Evolutionary conservation across 202 grass and related monocot species (phyloP).

Genomic region (Musa balbisiana): DNA sequence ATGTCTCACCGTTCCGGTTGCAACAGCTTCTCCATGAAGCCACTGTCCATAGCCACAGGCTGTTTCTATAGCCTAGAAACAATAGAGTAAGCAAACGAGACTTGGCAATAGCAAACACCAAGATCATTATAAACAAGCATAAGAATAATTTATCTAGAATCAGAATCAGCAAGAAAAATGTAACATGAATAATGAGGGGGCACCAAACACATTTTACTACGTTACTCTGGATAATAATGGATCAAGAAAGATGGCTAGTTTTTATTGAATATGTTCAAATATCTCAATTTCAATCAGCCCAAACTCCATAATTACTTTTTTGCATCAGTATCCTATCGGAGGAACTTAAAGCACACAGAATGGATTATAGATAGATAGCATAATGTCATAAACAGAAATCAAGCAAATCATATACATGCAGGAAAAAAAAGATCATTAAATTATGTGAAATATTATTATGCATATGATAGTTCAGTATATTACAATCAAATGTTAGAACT

Average conservation of each 20-base stretch:
- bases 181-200: background rate
- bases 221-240: too few species aligned
- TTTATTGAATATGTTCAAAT: too few species aligned
- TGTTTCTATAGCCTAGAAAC: conserved; percentile 84
- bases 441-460: background rate
- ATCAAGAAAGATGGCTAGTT: too few species aligned
- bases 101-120: background rate
- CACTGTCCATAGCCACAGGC: conserved; percentile 73
- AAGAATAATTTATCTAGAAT: background rate
- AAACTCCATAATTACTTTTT: background rate
- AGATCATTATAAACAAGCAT: background rate
- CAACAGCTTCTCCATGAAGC: conserved; percentile 88
- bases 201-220: too few species aligned
- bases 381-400: background rate
- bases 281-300: background rate
- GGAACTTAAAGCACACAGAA: background rate
- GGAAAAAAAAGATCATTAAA: background rate
- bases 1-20: conserved; percentile 65
- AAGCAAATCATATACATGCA: background rate
- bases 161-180: background rate
- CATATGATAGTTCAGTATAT: background rate
- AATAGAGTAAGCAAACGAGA: background rate
- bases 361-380: background rate
- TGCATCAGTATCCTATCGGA: background rate
- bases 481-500: background rate